These are phyloP conservation scores for Acanthamoeba lugdunensis DNA, from an alignment of 208 protist genomes.

Conservation along the genomic window DNA sequence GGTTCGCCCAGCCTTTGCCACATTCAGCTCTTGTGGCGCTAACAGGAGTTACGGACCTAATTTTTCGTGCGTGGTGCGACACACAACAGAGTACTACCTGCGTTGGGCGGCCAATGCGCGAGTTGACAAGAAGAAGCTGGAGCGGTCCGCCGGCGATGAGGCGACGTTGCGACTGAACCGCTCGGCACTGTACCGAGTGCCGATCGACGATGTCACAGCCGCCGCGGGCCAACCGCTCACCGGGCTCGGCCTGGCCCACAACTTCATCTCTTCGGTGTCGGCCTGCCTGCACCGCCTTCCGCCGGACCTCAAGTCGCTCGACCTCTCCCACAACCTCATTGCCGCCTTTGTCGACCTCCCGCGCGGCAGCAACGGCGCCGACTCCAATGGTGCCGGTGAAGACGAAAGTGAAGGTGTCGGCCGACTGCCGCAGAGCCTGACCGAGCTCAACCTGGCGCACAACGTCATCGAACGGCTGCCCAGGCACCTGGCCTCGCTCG, in stretches of 20 bases:
- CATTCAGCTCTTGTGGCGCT: no score
- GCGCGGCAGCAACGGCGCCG: neutral
- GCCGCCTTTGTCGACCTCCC: neutral
- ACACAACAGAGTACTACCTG: constrained; percentile 6
- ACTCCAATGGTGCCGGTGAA: no score
- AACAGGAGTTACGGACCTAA: no score
- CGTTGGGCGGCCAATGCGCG: neutral
- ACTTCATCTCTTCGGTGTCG: no score
- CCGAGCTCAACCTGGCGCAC: constrained; percentile 4
- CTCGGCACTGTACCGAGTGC: no score
- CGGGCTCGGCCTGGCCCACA: no score
- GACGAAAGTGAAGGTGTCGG: neutral
- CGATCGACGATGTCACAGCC: no score
- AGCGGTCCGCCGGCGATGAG: no score
- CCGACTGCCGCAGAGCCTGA: neutral
- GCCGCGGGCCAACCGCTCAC: no score
- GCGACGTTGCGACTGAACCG: no score
- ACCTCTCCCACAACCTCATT: neutral
- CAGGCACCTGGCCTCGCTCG: neutral
- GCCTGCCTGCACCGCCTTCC: neutral
- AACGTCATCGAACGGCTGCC: neutral
- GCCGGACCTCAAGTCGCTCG: neutral
- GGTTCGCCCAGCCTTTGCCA: neutral
- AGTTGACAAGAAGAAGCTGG: neutral
- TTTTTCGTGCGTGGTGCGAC: no score